These are phyloP conservation scores for Calonectria naviculata DNA, from an alignment of 2,329 filamentous ascomycete genomes.

Conservation along the genomic window DNA sequence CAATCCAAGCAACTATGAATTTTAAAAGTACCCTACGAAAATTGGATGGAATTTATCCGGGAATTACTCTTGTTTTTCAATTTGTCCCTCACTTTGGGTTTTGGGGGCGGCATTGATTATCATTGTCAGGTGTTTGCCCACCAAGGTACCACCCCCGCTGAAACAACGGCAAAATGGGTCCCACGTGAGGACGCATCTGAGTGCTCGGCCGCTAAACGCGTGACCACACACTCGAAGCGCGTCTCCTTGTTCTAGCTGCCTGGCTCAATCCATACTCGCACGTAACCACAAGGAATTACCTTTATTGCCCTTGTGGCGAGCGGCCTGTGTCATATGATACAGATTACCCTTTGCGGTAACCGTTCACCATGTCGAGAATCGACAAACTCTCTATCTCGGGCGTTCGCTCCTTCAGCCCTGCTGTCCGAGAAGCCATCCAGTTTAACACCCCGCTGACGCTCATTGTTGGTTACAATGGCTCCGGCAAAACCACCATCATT, in stretches of 20 bases:
- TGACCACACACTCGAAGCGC: background rate
- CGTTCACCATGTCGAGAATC: conserved; percentile 75
- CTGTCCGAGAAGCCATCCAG: conserved; percentile 79
- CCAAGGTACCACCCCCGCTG: background rate
- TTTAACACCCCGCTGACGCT: conserved; percentile 93
- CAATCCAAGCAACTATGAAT: too few relatives aligned
- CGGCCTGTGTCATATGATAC: background rate
- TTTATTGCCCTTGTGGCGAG: background rate
- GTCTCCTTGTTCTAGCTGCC: conserved; percentile 7
- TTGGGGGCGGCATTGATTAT: too few relatives aligned
- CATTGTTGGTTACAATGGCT: conserved; percentile 97
- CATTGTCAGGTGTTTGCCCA: too few relatives aligned
- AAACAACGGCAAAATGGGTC: background rate
- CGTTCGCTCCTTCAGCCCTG: conserved; percentile 85
- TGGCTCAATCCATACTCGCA: background rate
- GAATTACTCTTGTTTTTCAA: too few relatives aligned
- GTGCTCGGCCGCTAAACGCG: conserved; percentile 8
- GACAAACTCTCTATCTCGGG: conserved; percentile 90
- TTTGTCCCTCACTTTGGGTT: too few relatives aligned
- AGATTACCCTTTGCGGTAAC: conserved; percentile 23
- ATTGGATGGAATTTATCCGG: too few relatives aligned
- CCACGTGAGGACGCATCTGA: conserved; percentile 21
- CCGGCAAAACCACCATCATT: conserved; percentile 98
- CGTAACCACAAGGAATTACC: background rate
- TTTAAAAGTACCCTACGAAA: too few relatives aligned